phyloP scores from a whole-genome alignment of 257 asterid species.

The Primulina huaijiensis region DNA sequence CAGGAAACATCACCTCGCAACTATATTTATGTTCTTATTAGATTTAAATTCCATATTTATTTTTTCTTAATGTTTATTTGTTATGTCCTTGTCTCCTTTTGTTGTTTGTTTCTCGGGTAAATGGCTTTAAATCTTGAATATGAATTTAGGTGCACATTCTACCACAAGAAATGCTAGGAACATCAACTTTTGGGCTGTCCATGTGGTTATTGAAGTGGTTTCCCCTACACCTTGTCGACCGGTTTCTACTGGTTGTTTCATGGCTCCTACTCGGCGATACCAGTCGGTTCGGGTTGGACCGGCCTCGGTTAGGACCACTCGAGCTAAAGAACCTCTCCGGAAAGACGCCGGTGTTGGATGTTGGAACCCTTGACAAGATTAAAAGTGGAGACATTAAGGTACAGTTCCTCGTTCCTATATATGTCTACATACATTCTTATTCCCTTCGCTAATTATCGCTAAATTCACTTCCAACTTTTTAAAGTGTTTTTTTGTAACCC shows the following conservation, averaged over 20 bases:
- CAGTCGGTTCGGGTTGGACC: slow-evolving; percentile 46
- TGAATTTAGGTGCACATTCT: slow-evolving; percentile 64
- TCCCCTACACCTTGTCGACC: slow-evolving; percentile 63
- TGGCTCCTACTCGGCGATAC: slow-evolving; percentile 61
- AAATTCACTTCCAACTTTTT: slow-evolving; percentile 13
- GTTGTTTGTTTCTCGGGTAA: background rate
- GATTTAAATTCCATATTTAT: background rate
- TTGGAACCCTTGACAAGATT: slow-evolving; percentile 72
- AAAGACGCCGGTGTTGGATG: slow-evolving; percentile 64
- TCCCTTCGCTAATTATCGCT: slow-evolving; percentile 1
- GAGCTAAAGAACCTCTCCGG: slow-evolving; percentile 62
- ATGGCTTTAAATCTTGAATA: slow-evolving; percentile 13
- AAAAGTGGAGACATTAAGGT: slow-evolving; percentile 75
- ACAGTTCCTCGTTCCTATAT: slow-evolving; percentile 21
- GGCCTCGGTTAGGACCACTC: slow-evolving; percentile 61
- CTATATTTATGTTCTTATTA: no score
- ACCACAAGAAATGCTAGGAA: slow-evolving; percentile 76
- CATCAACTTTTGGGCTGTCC: slow-evolving; percentile 70
- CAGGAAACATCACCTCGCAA: background rate
- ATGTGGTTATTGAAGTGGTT: slow-evolving; percentile 78
- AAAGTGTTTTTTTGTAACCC: slow-evolving; percentile 31
- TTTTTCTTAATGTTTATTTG: no score
- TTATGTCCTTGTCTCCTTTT: background rate
- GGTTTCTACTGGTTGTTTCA: slow-evolving; percentile 42
- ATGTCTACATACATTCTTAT: background rate